Base-by-base conservation (phyloP, 2,329 filamentous ascomycete genomes). In the Colletotrichum limetticola region DNA sequence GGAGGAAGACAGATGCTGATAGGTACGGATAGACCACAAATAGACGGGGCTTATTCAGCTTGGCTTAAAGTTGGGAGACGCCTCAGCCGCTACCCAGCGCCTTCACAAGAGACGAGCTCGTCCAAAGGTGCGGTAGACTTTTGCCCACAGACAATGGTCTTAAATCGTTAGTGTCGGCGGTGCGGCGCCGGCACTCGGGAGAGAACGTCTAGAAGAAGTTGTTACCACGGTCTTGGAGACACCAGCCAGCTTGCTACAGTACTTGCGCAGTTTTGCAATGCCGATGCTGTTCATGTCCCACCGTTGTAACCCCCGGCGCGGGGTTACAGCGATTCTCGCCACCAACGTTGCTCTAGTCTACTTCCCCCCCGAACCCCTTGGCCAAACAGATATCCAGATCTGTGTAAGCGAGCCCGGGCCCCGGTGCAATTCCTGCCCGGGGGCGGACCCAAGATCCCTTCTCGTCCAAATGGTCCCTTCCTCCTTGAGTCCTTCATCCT, bases 401-500 rank as follows among this genome's bases (percentile, higher is more conserved):
- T 32, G 19, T 24, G 55, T 26, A 58, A 58, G 24, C 52, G 52
- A 49, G 19, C 22, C 52, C 52, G 53, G 19, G 35, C 22, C 46
- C 57, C 65, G 42, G 57, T 16, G 28, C 55, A 53, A 35, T 61
- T 16, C 30, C 37, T 60, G 19, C 57, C 26, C 42, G 46, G 65
- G 57, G 57, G 56, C 57, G 57, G 65, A 7, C 30, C 37, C 26
- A 61, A 32, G 16, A 28, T 35, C 57, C 30, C n/a, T 53, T 61
- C 65, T 61, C 46, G 65, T 55, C 42, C 65, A 55, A 9, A 60
- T 16, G 14, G 26, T 22, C n/a, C 14, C 57, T 68, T 61, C 42
- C 6, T 22, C 65, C 65, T 16, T 55, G n/a, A 30, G 60, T 22
- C 65, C 30, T 11, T 55, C 28, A 30, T 55, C 28, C 30, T 61